These are phyloP conservation scores for Nematocida displodere DNA, from an alignment of 371 early-diverging fungal species.

Conservation along the genomic window DNA sequence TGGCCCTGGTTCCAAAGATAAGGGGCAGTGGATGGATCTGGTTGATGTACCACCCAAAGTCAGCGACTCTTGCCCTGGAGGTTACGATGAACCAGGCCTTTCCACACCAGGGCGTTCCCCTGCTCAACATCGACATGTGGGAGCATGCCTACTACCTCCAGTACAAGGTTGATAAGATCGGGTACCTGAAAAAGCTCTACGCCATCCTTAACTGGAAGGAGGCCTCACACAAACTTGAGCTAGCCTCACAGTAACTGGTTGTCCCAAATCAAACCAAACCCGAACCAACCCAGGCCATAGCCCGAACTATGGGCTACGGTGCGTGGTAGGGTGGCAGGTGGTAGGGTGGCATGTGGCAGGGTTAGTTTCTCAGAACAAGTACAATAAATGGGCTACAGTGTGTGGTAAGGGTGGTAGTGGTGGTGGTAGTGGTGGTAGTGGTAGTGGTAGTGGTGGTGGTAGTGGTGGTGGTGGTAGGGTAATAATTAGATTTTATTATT, in stretches of 20 bases:
- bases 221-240: conserved; percentile 19
- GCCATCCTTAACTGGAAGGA: conserved; percentile 25
- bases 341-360: too few species aligned
- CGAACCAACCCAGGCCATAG: too few species aligned
- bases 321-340: too few species aligned
- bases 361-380: too few species aligned
- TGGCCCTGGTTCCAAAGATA: neutral
- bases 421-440: too few species aligned
- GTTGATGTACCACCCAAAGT: conserved; percentile 3
- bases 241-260: too few species aligned
- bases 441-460: too few species aligned
- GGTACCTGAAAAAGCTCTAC: neutral
- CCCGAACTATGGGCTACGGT: too few species aligned
- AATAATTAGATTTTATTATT: neutral
- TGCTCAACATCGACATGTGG: conserved; percentile 44
- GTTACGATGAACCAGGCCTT: conserved; percentile 42
- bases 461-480: too few species aligned
- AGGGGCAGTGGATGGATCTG: conserved; percentile 48
- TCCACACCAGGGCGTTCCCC: conserved; percentile 19
- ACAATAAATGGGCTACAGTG: too few species aligned
- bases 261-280: too few species aligned
- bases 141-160: conserved; percentile 41
- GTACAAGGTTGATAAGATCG: conserved; percentile 27
- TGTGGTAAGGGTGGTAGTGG: too few species aligned
- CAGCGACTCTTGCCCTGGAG: neutral